These are phyloP conservation scores for Hortiboletus flavorubellus DNA, from an alignment of 768 basidiomycete genomes.

Conservation along the genomic window DNA sequence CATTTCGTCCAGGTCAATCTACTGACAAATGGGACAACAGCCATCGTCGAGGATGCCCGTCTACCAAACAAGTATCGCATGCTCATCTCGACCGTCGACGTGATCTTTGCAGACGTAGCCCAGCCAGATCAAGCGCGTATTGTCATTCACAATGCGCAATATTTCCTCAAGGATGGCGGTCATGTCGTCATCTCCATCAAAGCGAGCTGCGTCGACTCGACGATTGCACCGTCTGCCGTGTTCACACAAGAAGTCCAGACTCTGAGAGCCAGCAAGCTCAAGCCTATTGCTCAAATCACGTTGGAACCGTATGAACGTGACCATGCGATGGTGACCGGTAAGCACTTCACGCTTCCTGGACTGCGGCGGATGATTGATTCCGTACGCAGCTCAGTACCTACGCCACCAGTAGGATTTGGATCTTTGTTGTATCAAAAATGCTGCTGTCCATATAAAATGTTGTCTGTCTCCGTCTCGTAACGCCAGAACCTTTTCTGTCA, in stretches of 20 bases:
- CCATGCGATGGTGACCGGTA: slow-evolving; percentile 87
- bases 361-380: neutral
- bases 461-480: slow-evolving; percentile 7
- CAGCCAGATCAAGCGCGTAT: slow-evolving; percentile 99
- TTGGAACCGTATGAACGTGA: slow-evolving; percentile 91
- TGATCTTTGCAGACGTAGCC: slow-evolving; percentile 97
- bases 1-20: neutral
- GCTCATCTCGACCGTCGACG: slow-evolving; percentile 92
- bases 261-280: slow-evolving; percentile 76
- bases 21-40: slow-evolving; percentile 35
- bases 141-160: slow-evolving; percentile 86
- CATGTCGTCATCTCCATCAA: slow-evolving; percentile 97
- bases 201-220: slow-evolving; percentile 98
- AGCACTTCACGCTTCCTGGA: slow-evolving; percentile 17
- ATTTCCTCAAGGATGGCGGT: slow-evolving; percentile 93
- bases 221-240: slow-evolving; percentile 83
- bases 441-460: slow-evolving; percentile 17
- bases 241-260: slow-evolving; percentile 86
- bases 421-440: slow-evolving; percentile 7
- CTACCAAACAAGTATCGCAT: slow-evolving; percentile 96
- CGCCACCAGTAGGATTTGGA: slow-evolving; percentile 37
- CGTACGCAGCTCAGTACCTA: slow-evolving; percentile 41
- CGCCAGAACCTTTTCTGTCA: neutral
- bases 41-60: slow-evolving; percentile 97
- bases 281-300: slow-evolving; percentile 94